phyloP scores from a whole-genome alignment of 2,329 filamentous ascomycete genomes.

The Zymoseptoria passerinii region DNA sequence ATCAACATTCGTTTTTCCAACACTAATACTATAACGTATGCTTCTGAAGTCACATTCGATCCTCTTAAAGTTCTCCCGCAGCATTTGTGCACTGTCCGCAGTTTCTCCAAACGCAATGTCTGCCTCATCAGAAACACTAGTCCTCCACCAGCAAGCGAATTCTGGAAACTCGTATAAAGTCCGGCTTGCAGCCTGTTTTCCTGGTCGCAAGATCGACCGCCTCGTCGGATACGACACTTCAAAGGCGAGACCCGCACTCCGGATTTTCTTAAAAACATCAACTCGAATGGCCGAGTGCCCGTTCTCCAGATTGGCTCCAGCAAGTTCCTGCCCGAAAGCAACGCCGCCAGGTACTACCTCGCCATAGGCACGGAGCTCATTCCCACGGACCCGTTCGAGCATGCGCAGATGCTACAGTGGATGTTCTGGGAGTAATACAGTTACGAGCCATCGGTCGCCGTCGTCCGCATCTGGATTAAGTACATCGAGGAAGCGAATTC shows the following conservation, averaged over 20 bases:
- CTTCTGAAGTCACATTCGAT: too few relatives aligned
- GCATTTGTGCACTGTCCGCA: too few relatives aligned
- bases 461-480: constrained; percentile 4
- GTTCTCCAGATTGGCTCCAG: constrained; percentile 9
- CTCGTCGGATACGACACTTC: constrained; percentile 7
- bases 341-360: constrained; percentile 12
- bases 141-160: constrained; percentile 6
- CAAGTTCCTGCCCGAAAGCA: constrained; percentile 12
- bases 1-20: too few relatives aligned
- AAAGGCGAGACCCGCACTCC: constrained; percentile 9
- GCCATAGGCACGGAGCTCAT: constrained; percentile 6
- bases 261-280: constrained; percentile 7
- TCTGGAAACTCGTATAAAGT: constrained; percentile 17
- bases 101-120: too few relatives aligned
- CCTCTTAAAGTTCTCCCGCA: too few relatives aligned
- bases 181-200: constrained; percentile 6
- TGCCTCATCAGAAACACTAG: too few relatives aligned
- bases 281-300: constrained; percentile 10
- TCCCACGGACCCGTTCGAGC: constrained; percentile 5
- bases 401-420: constrained; percentile 13
- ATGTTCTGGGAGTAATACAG: constrained; percentile 14
- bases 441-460: constrained; percentile 7
- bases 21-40: too few relatives aligned
- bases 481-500: constrained; percentile 1
- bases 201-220: constrained; percentile 2